These are phyloP conservation scores for Capsicum rhomboideum DNA, from an alignment of 257 asterid genomes.

Conservation along the genomic window DNA sequence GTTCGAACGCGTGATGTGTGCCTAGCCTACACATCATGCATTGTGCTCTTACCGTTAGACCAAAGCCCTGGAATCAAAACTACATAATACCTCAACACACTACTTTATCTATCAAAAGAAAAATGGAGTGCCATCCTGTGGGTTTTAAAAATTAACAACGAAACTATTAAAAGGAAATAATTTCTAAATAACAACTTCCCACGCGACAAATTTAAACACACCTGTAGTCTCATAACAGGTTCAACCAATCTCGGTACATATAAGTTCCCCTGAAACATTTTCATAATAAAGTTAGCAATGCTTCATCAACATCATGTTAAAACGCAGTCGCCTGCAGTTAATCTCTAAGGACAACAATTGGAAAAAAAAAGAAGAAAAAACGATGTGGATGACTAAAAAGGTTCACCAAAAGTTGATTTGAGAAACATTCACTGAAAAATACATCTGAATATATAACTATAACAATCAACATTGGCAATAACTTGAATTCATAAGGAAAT, in stretches of 20 bases:
- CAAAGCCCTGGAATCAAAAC: not conserved
- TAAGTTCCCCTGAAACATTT: slow-evolving; percentile 60
- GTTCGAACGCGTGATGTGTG: not conserved
- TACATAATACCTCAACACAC: not conserved
- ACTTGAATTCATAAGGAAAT: not conserved
- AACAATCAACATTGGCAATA: not conserved
- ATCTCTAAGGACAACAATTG: not conserved
- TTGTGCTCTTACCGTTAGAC: not conserved
- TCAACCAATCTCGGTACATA: slow-evolving; percentile 80
- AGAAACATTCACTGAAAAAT: not conserved
- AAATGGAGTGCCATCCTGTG: not conserved
- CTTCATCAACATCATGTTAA: not conserved
- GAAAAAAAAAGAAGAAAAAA: not conserved
- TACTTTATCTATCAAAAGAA: not conserved
- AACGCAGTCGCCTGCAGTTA: not conserved
- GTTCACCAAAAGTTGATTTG: not conserved
- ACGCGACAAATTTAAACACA: slow-evolving; percentile 13
- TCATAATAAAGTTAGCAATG: not conserved
- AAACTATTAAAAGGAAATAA: not conserved
- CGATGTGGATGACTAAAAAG: not conserved
- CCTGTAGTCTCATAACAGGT: slow-evolving; percentile 82
- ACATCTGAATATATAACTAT: not conserved
- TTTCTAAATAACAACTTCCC: not conserved
- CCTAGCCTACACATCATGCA: not conserved
- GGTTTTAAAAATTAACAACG: not conserved